Percentiles rank a stretch among this genome's conserved stretches.
These are phyloP conservation scores for Tulasnella sp. DNA, from an alignment of 768 basidiomycete species.

Conservation along the genomic window DNA sequence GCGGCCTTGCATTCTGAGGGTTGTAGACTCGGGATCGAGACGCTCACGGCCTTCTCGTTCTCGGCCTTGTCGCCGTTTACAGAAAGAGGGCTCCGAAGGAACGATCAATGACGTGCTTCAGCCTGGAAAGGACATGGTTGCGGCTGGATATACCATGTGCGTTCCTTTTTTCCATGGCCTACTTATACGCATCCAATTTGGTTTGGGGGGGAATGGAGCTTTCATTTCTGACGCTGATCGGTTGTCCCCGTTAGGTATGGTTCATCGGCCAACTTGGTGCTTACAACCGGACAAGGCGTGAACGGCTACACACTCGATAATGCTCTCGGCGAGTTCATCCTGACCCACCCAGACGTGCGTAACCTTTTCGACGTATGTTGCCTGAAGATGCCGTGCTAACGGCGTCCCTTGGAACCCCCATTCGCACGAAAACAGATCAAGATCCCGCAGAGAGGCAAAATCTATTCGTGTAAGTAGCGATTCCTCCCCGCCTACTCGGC, in stretches of 20 bases:
- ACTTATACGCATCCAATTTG: conserved; percentile 6
- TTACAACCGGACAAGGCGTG: conserved; percentile 93
- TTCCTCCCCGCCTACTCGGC: background rate
- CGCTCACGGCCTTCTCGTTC: conserved; percentile 22
- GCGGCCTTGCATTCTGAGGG: conserved; percentile 15
- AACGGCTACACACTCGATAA: conserved; percentile 98
- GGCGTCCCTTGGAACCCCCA: background rate
- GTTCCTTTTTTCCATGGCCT: conserved; percentile 41
- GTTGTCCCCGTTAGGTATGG: conserved; percentile 63
- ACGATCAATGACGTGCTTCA: conserved; percentile 84
- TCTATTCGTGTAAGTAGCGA: conserved; percentile 72
- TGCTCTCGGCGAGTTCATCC: conserved; percentile 94
- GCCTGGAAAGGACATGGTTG: conserved; percentile 96
- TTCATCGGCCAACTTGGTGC: conserved; percentile 93
- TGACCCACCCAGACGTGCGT: conserved; percentile 91
- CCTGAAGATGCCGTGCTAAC: conserved; percentile 16
- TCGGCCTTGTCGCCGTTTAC: conserved; percentile 33
- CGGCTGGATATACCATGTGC: conserved; percentile 95
- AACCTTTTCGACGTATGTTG: conserved; percentile 8
- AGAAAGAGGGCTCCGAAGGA: conserved; percentile 81
- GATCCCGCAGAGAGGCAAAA: conserved; percentile 93
- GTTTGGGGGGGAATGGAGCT: conserved; percentile 16
- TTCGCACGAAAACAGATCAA: conserved; percentile 61
- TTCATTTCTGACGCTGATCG: background rate
- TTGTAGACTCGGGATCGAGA: conserved; percentile 17